Base-by-base conservation (phyloP, 768 basidiomycete species). In the Brasilioporus rufonigricans region DNA sequence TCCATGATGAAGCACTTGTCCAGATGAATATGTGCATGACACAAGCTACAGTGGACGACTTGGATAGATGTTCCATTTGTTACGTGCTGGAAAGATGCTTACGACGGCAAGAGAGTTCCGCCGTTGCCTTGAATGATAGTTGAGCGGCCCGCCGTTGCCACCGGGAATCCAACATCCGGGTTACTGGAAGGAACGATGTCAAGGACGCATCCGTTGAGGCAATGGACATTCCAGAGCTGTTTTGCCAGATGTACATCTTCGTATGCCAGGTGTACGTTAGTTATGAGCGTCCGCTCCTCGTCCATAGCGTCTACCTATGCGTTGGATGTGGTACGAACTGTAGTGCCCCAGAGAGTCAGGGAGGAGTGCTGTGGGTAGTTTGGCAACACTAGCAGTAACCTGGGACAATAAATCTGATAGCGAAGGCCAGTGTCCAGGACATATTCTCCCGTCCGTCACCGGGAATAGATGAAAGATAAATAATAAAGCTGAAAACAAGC, bases 1-100 rank as follows among this genome's bases (percentile, higher is more conserved):
- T 79, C 79, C 52, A 87, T 71, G 47, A 87, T 80, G 65, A 85
- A 85, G 68, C 82, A 85, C 68, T 87, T 85, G 73, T 86, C 84
- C 31, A 86, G 75, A 67, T 85, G 84, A 60, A 87, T 80, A 61
- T 86, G 83, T 19, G 81, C 77, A 68, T 85, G 84, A 65, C 83
- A 84, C 48, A 85, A 53, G 8, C 77, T 76, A 48, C n/a, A 24
- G 44, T 16, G 32, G 33, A 23, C 31, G 19, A 53, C 31, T 26
- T 35, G 26, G 39, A 35, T 12, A 26, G 40, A 45, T 60, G 59
- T 29, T 9, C 4, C 9, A 9, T 9, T 29, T 70, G 73, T 53
- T 35, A 44, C 27, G n/a, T 33, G 31, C 29, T 27, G 19, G 33
- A 33, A 9, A 27, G 48, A 39, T 18, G 58, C 67, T 49, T 55